Evolutionary conservation across 805 yeast species (phyloP), one percentile per base, ranked within the genome.

Genomic region (Kurtzmaniella fragi): DNA sequence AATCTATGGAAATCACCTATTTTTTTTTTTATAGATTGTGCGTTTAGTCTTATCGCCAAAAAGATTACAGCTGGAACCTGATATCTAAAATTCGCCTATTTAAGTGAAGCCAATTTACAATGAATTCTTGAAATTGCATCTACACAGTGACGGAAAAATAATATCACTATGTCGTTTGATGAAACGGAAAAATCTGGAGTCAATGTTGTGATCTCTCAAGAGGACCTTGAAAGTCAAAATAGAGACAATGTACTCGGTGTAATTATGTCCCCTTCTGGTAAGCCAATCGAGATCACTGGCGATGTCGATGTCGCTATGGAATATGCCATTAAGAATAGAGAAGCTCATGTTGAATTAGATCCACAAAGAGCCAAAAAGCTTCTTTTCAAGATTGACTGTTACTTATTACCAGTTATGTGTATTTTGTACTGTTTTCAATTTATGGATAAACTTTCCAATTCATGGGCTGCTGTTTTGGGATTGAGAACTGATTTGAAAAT

Each of bases 381-480:
- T 13, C 34, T 47, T 8, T n/a, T 52, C 11, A 50, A 55, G 38
- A 59, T 57, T 26, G 60, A 56, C 43, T 6, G 49, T 3, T 53
- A 34, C 39, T 36, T 61, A 32, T 38, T 61, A 28, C 66, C 66
- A 1, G 25, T 57, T 5, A 49, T 61, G 44, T 50, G 56, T 40
- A 25, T 46, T 9, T 39, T 55, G 29, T 55, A 56, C 42, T 45
- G 54, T 36, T 50, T 54, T 32, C 66, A 61, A 37, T 59, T 56
- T 39, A 54, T 62, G 65, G 69, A 64, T 45, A 70, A 71, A 43
- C 49, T 59, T 15, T 50, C 71, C 4, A 59, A 57, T 38, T 56
- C 70, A 4, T 67, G 62, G 39, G 70, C 70, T n/a, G 48, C 68
- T 1, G 46, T 67, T 28, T 53, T 67, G 44, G 73, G 72, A 9